Base-by-base conservation (phyloP, 2,329 filamentous ascomycete genomes). In the Mycosphaerella sp. region DNA sequence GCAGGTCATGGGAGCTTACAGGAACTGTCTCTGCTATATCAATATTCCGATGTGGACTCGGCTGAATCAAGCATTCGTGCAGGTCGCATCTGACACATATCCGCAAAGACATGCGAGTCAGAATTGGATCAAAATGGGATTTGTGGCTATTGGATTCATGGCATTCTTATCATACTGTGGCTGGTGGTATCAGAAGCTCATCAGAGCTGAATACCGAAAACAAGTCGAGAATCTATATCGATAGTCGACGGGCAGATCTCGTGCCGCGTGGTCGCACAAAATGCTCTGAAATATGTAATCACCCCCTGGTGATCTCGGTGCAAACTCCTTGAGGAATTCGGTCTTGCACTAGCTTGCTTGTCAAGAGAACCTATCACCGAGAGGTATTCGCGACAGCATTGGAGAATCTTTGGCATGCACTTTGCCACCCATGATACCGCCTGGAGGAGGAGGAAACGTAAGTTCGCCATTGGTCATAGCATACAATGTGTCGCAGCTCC, bases 381-480 rank as follows among this genome's bases (percentile, higher is more conserved):
- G 30, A 34, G 30, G 30, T 34, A n/a, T 34, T n/a, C 30, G 30
- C 30, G 13, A n/a, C 10, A 34, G 30, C 30, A 5, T 34, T 25
- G 6, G 21, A 25, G 28, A 10, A 28, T 45, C 36, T 16, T 50
- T 14, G 5, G 36, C 16, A 36, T 44, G 21, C 8, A 54, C 35
- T 18, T 40, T 43, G 13, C 48, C 48, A 13, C 52, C 47, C 17
- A 45, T 42, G 9, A 41, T 6, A 10, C 48, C 41, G 2, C 18
- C 34, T 10, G 49, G 17, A 6, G 28, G 9, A 7, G 57, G 50
- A 41, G 55, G 41, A 10, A n/a, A n/a, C n/a, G 48, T 40, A 13
- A 53, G 14, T 9, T 54, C 56, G 35, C 54, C 58, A 16, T 55
- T 51, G 7, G 56, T 59, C 8, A 46, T 51, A 10, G 55, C 49